Conservation (phyloP, 768 basidiomycete species). For the Leccinum uliginosum region DNA sequence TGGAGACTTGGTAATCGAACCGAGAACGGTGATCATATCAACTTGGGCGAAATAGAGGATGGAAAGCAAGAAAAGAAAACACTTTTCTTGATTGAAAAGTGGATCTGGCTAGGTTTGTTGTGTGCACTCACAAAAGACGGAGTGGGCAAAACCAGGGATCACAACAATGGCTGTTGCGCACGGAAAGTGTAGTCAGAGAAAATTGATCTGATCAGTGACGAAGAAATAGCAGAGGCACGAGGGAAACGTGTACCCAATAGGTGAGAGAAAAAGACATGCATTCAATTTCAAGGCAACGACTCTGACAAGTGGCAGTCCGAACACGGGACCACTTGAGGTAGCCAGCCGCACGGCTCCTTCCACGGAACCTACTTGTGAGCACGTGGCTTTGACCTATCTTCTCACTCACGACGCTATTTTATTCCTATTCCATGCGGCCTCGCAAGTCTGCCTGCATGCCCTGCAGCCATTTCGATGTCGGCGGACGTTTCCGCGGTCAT, state of each 20-base stretch:
- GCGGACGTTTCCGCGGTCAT: neutral
- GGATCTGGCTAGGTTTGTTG: neutral
- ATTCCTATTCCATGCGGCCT: neutral
- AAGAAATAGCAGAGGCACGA: neutral
- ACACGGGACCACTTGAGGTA: neutral
- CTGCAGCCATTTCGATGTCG: neutral
- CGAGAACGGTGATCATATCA: neutral
- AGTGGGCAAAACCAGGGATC: neutral
- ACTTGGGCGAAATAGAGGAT: neutral
- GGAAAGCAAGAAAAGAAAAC: neutral
- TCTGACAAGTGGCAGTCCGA: neutral
- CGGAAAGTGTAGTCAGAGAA: neutral
- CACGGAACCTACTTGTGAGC: neutral
- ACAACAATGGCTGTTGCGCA: neutral
- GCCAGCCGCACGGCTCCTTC: neutral
- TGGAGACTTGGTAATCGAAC: conserved; percentile 6
- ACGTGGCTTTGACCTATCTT: neutral
- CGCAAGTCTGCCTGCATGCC: neutral
- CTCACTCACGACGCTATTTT: neutral
- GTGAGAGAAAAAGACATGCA: neutral
- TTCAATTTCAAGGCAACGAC: neutral
- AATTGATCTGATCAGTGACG: neutral
- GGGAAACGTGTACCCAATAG: neutral
- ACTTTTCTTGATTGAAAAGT: neutral
- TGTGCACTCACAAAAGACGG: neutral